phyloP scores from a whole-genome alignment of 2,329 filamentous ascomycete species.

The Dothideomycetes sp. region DNA sequence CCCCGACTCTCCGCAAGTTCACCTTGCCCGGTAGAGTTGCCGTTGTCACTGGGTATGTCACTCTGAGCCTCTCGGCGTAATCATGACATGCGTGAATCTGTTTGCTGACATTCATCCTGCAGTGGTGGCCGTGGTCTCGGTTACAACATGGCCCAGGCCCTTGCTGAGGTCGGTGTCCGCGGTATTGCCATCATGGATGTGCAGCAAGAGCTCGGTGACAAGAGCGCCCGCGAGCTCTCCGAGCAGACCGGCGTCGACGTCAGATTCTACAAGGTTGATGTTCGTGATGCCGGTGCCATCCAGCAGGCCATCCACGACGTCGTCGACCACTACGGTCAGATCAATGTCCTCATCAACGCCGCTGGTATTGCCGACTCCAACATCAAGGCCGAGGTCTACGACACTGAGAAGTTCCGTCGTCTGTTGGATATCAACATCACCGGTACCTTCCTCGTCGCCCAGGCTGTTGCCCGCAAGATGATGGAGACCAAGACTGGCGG shows the following conservation, averaged over 20 bases:
- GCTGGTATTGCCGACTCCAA: slow-evolving; percentile 76
- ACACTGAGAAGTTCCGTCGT: slow-evolving; percentile 63
- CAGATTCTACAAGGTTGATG: slow-evolving; percentile 69
- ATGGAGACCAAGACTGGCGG: slow-evolving; percentile 61
- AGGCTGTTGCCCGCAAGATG: slow-evolving; percentile 46
- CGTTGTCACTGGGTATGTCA: slow-evolving; percentile 56
- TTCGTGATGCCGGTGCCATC: slow-evolving; percentile 60
- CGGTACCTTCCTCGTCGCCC: slow-evolving; percentile 66
- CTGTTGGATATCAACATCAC: slow-evolving; percentile 76
- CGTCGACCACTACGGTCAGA: slow-evolving; percentile 53
- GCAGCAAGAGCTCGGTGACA: slow-evolving; percentile 63
- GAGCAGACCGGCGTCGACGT: slow-evolving; percentile 62
- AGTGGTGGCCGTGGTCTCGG: slow-evolving; percentile 68
- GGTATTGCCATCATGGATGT: slow-evolving; percentile 66
- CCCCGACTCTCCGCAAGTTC: slow-evolving; percentile 58
- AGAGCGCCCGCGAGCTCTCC: slow-evolving; percentile 58
- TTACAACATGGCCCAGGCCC: slow-evolving; percentile 68
- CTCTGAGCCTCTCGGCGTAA: too few relatives aligned
- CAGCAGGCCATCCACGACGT: slow-evolving; percentile 57
- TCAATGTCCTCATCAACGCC: slow-evolving; percentile 69
- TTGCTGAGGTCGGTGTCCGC: slow-evolving; percentile 64
- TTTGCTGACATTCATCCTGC: slow-evolving; percentile 18
- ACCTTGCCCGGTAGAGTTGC: slow-evolving; percentile 60
- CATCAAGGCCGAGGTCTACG: slow-evolving; percentile 70
- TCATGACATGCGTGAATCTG: too few relatives aligned